phyloP scores from a whole-genome alignment of 1,139 yeast genomes.

The Scheffersomyces quercinus region DNA sequence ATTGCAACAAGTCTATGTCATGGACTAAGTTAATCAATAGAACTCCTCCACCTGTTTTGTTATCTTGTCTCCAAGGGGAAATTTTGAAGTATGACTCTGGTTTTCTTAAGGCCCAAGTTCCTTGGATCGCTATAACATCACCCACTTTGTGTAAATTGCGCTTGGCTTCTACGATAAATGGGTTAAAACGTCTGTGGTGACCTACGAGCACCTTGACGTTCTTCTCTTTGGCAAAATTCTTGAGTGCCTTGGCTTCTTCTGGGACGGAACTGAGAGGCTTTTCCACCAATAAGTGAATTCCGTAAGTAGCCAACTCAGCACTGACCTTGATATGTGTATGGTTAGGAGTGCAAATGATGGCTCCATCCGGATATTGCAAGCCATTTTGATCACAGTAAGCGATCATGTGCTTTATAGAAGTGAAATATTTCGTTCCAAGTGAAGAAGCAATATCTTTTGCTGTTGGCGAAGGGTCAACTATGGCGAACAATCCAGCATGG shows the following conservation, averaged over 20 bases:
- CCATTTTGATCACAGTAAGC: conserved; percentile 22
- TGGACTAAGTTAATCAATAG: conserved; percentile 41
- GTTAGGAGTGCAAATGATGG: conserved; percentile 43
- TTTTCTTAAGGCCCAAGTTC: conserved; percentile 40
- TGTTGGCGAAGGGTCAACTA: conserved; percentile 34
- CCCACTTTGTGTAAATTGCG: conserved; percentile 31
- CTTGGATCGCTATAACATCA: conserved; percentile 37
- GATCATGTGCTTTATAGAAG: conserved; percentile 28
- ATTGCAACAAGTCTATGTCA: conserved; percentile 40
- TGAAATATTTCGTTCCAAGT: conserved; percentile 29
- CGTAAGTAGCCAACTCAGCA: conserved; percentile 32
- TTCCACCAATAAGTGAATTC: conserved; percentile 38
- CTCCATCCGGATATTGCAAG: conserved; percentile 33
- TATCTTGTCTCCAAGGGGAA: conserved; percentile 38
- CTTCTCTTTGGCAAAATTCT: conserved; percentile 20
- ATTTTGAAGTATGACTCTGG: conserved; percentile 31
- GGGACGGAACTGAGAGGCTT: conserved; percentile 38
- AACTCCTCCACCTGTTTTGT: conserved; percentile 39
- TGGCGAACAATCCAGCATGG: conserved; percentile 32
- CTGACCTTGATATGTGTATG: conserved; percentile 38
- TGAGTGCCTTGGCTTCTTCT: conserved; percentile 33
- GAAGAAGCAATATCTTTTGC: conserved; percentile 24
- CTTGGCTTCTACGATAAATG: conserved; percentile 37
- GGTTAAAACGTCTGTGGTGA: conserved; percentile 43
- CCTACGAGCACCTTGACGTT: conserved; percentile 36